Percentiles rank a stretch among this genome's conserved stretches.
These are phyloP conservation scores for Neurospora pannonica DNA, from an alignment of 495 filamentous ascomycete genomes.

Conservation along the genomic window DNA sequence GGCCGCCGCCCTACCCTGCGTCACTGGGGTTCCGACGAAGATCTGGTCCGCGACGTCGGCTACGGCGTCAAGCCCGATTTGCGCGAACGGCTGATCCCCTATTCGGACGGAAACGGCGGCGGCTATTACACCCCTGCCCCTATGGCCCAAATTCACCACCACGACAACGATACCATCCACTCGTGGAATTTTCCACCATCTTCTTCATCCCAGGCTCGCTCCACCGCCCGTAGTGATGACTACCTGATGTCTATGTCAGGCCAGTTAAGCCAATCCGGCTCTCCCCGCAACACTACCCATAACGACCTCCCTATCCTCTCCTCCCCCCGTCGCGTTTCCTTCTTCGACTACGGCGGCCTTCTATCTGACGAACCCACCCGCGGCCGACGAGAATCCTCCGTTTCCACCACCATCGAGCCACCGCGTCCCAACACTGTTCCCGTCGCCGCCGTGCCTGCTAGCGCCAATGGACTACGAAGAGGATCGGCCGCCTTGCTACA, in stretches of 20 bases:
- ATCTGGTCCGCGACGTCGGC: conserved; percentile 66
- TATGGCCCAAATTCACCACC: conserved; percentile 9
- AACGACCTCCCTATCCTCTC: not conserved
- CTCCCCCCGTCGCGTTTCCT: conserved; percentile 46
- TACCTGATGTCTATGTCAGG: conserved; percentile 11
- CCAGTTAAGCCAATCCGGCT: conserved; percentile 25
- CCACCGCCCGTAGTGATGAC: conserved; percentile 26
- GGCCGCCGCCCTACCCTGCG: conserved; percentile 39
- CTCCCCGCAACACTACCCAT: not conserved
- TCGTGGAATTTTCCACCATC: conserved; percentile 28
- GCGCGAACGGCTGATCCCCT: conserved; percentile 23
- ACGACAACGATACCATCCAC: conserved; percentile 18
- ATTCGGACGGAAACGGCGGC: conserved; percentile 4
- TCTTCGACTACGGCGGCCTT: conserved; percentile 65
- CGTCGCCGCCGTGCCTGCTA: conserved; percentile 23
- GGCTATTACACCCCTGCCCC: conserved; percentile 21
- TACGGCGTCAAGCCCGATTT: conserved; percentile 53
- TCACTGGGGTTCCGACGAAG: conserved; percentile 76
- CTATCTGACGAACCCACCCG: conserved; percentile 34
- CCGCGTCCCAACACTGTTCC: conserved; percentile 21
- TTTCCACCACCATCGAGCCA: conserved; percentile 21
- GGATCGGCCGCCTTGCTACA: conserved; percentile 48
- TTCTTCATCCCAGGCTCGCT: conserved; percentile 7
- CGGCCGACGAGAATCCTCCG: conserved; percentile 25
- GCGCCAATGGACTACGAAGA: conserved; percentile 25